phyloP scores from a whole-genome alignment of 2,329 filamentous ascomycete species.

The Zarea fungicola region DNA sequence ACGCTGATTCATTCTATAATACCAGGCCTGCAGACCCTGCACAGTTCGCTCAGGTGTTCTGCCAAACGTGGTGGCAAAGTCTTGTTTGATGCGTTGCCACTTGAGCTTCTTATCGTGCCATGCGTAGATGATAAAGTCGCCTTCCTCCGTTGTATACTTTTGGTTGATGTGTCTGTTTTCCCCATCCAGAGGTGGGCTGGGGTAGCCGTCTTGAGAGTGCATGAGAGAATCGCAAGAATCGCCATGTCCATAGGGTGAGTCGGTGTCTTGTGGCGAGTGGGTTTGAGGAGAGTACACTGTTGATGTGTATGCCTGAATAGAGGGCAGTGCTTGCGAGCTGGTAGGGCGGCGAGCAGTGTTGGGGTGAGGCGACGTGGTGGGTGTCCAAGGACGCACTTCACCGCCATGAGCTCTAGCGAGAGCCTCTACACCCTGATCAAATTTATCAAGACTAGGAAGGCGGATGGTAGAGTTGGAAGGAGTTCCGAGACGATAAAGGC shows the following conservation, averaged over 20 bases:
- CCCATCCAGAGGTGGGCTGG: conserved; percentile 30
- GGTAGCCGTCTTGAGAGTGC: too few species aligned
- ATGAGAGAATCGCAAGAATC: too few species aligned
- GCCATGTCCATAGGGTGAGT: too few species aligned
- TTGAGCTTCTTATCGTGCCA: conserved; percentile 38
- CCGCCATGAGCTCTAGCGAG: conserved; percentile 26
- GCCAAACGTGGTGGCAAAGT: conserved; percentile 33
- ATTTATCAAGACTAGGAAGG: conserved; percentile 32
- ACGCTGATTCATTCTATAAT: conserved; percentile 37
- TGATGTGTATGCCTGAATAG: conserved; percentile 17
- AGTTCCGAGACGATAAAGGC: conserved; percentile 14
- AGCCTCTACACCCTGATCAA: conserved; percentile 32
- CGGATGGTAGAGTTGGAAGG: conserved; percentile 17
- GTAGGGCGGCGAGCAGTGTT: conserved; percentile 18
- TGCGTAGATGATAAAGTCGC: conserved; percentile 39
- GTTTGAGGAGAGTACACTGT: neutral
- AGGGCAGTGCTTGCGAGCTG: conserved; percentile 20
- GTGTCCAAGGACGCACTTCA: conserved; percentile 21
- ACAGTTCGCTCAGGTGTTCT: conserved; percentile 31
- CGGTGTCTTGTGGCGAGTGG: conserved; percentile 15
- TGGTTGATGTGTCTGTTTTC: conserved; percentile 36
- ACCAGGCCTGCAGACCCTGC: conserved; percentile 37
- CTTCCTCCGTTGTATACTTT: conserved; percentile 38
- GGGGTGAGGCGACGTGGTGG: conserved; percentile 23
- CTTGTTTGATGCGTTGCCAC: conserved; percentile 34